Conservation (phyloP, 2,329 filamentous ascomycete species). For the Fusarium veterinarium region DNA sequence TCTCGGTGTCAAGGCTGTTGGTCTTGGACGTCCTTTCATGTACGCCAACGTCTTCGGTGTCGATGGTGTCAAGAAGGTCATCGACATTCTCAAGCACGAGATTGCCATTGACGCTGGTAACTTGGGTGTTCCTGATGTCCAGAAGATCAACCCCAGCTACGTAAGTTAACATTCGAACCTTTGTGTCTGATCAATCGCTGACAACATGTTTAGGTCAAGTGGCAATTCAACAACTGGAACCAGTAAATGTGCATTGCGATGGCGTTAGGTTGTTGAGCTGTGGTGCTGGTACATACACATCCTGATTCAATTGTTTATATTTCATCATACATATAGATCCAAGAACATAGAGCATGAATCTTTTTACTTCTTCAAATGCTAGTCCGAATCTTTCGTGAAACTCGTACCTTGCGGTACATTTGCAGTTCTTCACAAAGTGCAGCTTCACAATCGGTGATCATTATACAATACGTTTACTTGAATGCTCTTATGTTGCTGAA, state of each 20-base stretch:
- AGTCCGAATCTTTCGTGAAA: background rate
- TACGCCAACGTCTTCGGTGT: constrained; percentile 64
- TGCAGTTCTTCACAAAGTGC: background rate
- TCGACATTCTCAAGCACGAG: constrained; percentile 62
- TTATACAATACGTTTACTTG: background rate
- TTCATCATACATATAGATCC: constrained; percentile 15
- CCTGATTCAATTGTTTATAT: constrained; percentile 35
- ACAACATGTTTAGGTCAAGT: constrained; percentile 34
- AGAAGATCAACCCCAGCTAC: constrained; percentile 48
- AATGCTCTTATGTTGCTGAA: too few species aligned
- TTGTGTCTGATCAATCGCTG: background rate
- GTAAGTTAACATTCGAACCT: constrained; percentile 14
- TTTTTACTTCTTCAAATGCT: background rate
- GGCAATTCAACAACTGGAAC: constrained; percentile 43
- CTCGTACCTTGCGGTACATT: background rate
- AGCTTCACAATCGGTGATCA: background rate
- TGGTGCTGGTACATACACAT: constrained; percentile 34
- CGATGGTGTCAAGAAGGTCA: constrained; percentile 59
- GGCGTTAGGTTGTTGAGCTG: background rate
- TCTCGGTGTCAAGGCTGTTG: constrained; percentile 57
- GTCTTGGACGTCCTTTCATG: constrained; percentile 64
- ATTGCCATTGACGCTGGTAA: constrained; percentile 58
- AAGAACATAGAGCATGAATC: constrained; percentile 1
- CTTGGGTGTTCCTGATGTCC: constrained; percentile 54
- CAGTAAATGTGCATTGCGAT: constrained; percentile 24